Evolutionary conservation across 768 basidiomycete genomes (phyloP).

Genomic region (Mycena alexandri): DNA sequence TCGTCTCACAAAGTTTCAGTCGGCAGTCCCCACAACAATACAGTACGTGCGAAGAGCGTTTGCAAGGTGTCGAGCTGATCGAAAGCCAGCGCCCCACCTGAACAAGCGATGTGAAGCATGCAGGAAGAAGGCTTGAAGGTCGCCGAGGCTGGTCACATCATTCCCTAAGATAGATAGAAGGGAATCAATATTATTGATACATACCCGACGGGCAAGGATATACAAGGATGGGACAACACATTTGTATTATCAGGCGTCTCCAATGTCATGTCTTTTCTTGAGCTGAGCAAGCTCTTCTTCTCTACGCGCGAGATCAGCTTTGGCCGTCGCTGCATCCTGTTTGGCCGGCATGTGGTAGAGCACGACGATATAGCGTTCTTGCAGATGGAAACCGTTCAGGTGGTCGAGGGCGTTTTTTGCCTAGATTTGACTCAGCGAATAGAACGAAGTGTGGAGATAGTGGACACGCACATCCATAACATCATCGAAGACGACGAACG

Average conservation of each 20-base stretch:
- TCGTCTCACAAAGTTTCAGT: slow-evolving; percentile 49
- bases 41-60: slow-evolving; percentile 49
- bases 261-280: slow-evolving; percentile 90
- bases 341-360: slow-evolving; percentile 98
- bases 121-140: slow-evolving; percentile 27
- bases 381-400: slow-evolving; percentile 97
- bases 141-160: neutral
- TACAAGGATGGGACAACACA: slow-evolving; percentile 32
- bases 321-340: slow-evolving; percentile 93
- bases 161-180: slow-evolving; percentile 23
- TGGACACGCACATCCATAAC: slow-evolving; percentile 88
- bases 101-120: slow-evolving; percentile 72
- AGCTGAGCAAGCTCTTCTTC: slow-evolving; percentile 91
- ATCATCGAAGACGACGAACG: slow-evolving; percentile 96
- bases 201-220: slow-evolving; percentile 30
- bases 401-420: slow-evolving; percentile 98
- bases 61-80: slow-evolving; percentile 28
- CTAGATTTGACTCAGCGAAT: slow-evolving; percentile 54
- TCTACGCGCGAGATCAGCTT: slow-evolving; percentile 90
- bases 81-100: slow-evolving; percentile 65
- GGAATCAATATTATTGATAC: slow-evolving; percentile 36
- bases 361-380: slow-evolving; percentile 98
- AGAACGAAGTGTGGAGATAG: slow-evolving; percentile 17
- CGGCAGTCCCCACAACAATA: slow-evolving; percentile 78
- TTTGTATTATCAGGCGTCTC: slow-evolving; percentile 66